Conservation (phyloP, 352 stramenopile genomes). For the Globisporangium viniferum region DNA sequence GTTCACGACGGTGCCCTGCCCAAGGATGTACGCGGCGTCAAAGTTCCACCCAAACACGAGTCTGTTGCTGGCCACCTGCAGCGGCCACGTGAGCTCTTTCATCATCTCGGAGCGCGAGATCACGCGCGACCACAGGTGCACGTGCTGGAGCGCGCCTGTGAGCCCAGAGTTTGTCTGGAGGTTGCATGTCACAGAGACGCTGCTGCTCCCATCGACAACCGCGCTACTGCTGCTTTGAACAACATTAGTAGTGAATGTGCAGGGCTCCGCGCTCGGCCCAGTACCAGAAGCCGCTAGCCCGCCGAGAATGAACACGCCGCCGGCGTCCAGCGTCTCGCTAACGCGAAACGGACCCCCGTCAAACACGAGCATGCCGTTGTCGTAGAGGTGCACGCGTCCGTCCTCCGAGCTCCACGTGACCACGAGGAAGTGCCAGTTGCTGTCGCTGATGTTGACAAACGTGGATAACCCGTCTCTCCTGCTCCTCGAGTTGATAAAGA, state of each 20-base stretch:
- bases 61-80: slow-evolving; percentile 47
- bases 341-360: slow-evolving; percentile 60
- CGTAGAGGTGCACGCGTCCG: slow-evolving; percentile 49
- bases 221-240: background rate
- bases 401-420: slow-evolving; percentile 53
- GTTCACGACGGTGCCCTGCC: slow-evolving; percentile 26
- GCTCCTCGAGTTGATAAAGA: slow-evolving; percentile 41
- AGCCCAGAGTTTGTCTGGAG: slow-evolving; percentile 27
- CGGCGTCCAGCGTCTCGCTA: slow-evolving; percentile 21
- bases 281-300: slow-evolving; percentile 30
- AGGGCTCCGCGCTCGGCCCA: slow-evolving; percentile 1
- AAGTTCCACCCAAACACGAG: slow-evolving; percentile 72
- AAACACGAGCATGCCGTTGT: slow-evolving; percentile 72
- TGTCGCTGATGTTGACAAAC: slow-evolving; percentile 64
- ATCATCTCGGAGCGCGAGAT: slow-evolving; percentile 46
- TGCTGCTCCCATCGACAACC: background rate
- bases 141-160: slow-evolving; percentile 47
- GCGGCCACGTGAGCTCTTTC: slow-evolving; percentile 52
- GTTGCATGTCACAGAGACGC: slow-evolving; percentile 23
- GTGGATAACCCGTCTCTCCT: slow-evolving; percentile 32
- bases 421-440: slow-evolving; percentile 66
- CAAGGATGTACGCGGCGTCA: slow-evolving; percentile 26
- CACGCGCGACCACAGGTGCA: slow-evolving; percentile 56
- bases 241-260: background rate
- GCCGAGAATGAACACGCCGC: slow-evolving; percentile 45